Evolutionary conservation across 2,329 filamentous ascomycete species (phyloP).

Genomic region (Beauveria sp.): DNA sequence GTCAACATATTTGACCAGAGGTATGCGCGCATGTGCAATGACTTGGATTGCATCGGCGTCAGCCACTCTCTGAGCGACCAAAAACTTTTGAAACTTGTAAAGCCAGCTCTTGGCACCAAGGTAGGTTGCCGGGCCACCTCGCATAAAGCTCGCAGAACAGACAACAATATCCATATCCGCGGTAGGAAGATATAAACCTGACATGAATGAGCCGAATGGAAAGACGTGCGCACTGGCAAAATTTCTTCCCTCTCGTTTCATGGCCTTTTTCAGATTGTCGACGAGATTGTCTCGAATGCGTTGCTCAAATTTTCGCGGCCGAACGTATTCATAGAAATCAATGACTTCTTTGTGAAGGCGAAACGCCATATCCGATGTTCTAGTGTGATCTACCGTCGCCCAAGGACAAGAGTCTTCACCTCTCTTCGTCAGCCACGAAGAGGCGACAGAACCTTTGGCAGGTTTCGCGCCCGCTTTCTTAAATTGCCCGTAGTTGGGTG

Average conservation of each 20-base stretch:
- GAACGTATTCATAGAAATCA: constrained; percentile 82
- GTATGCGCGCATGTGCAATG: constrained; percentile 73
- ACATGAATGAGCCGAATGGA: constrained; percentile 90
- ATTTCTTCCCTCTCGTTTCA: constrained; percentile 41
- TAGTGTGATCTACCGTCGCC: constrained; percentile 48
- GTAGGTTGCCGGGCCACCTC: constrained; percentile 41
- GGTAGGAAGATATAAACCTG: constrained; percentile 61
- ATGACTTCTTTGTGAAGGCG: constrained; percentile 85
- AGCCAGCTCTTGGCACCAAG: constrained; percentile 47
- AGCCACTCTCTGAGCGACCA: constrained; percentile 51
- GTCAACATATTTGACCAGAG: constrained; percentile 88
- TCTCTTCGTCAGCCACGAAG: constrained; percentile 42
- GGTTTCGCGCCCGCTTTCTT: constrained; percentile 45
- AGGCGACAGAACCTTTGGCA: constrained; percentile 40
- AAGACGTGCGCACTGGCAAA: constrained; percentile 57
- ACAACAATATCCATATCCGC: constrained; percentile 94
- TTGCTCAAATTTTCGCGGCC: constrained; percentile 70
- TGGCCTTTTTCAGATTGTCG: constrained; percentile 53
- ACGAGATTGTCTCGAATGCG: constrained; percentile 67
- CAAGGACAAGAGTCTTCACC: constrained; percentile 53
- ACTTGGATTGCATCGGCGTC: constrained; percentile 53
- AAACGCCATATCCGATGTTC: constrained; percentile 43
- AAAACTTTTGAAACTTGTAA: constrained; percentile 52
- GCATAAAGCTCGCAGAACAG: constrained; percentile 52
- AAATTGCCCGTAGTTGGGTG: constrained; percentile 42